These are phyloP conservation scores for Euryodendron excelsum DNA, from an alignment of 148 eudicot species.

Conservation along the genomic window DNA sequence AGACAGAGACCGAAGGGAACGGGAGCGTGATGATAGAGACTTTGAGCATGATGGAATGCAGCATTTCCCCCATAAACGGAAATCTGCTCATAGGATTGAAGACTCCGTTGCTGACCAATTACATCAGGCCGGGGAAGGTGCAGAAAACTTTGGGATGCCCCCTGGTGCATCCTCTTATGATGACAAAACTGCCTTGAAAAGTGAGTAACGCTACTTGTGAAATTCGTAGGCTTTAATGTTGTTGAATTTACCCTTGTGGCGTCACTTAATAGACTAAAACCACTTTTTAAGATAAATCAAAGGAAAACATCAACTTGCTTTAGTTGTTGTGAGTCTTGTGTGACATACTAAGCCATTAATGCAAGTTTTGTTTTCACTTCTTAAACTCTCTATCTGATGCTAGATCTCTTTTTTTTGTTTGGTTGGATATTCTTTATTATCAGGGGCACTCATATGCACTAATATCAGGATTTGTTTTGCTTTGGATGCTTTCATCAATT, in stretches of 20 bases:
- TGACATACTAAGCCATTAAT: not conserved
- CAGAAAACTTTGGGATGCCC: conserved; percentile 19
- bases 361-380: too few relatives aligned
- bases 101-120: conserved; percentile 40
- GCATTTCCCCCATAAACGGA: conserved; percentile 23
- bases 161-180: conserved; percentile 25
- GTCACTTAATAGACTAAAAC: not conserved
- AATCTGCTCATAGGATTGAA: conserved; percentile 32
- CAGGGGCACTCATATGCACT: not conserved
- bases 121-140: conserved; percentile 29
- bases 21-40: conserved; percentile 37
- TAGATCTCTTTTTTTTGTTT: not conserved
- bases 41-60: conserved; percentile 27
- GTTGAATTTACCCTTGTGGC: not conserved
- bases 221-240: not conserved
- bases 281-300: not conserved
- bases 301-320: not conserved
- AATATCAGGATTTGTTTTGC: not conserved
- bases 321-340: not conserved
- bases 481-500: not conserved
- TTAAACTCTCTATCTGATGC: not conserved
- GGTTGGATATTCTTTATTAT: not conserved
- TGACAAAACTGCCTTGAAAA: conserved; percentile 25
- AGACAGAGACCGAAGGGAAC: conserved; percentile 33
- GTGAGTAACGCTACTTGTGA: conserved; percentile 8